Conservation (phyloP, 2,329 filamentous ascomycete genomes). For the Claviceps capensis region DNA sequence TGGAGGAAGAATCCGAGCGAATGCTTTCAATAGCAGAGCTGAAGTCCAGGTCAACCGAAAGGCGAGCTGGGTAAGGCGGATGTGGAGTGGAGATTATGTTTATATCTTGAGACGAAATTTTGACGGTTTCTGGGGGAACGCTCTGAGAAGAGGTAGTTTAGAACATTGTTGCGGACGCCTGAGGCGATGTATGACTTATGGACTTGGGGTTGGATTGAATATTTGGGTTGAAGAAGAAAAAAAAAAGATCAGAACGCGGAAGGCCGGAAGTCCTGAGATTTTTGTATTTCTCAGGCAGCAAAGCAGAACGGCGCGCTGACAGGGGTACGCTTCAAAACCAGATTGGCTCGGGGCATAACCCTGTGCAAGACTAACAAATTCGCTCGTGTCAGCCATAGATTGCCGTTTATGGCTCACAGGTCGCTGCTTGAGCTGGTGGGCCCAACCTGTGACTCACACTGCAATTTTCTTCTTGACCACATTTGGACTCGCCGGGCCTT, state of each 20-base stretch:
- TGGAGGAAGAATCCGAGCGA: constrained; percentile 40
- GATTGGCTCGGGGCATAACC: background rate
- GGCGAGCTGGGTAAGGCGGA: constrained; percentile 31
- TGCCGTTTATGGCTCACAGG: constrained; percentile 1
- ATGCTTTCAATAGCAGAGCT: constrained; percentile 43
- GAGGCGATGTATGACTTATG: constrained; percentile 17
- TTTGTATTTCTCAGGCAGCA: constrained; percentile 37
- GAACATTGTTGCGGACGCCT: constrained; percentile 41
- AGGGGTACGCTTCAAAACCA: constrained; percentile 9
- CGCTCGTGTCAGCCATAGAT: background rate
- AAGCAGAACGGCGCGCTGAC: constrained; percentile 10
- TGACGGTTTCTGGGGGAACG: constrained; percentile 29
- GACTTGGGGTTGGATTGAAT: constrained; percentile 18
- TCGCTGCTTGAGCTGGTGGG: constrained; percentile 11
- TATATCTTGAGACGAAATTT: constrained; percentile 36
- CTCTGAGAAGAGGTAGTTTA: constrained; percentile 33
- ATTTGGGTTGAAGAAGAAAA: constrained; percentile 19
- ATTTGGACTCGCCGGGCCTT: constrained; percentile 15
- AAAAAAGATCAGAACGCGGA: constrained; percentile 13
- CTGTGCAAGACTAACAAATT: constrained; percentile 2
- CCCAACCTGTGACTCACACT: constrained; percentile 22
- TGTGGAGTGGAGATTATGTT: constrained; percentile 32
- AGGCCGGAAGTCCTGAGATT: constrained; percentile 15
- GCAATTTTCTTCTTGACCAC: constrained; percentile 13
- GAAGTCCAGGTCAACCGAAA: constrained; percentile 55